These are phyloP conservation scores for Biscutella laevigata DNA, from an alignment of 441 rosid genomes.

Conservation along the genomic window DNA sequence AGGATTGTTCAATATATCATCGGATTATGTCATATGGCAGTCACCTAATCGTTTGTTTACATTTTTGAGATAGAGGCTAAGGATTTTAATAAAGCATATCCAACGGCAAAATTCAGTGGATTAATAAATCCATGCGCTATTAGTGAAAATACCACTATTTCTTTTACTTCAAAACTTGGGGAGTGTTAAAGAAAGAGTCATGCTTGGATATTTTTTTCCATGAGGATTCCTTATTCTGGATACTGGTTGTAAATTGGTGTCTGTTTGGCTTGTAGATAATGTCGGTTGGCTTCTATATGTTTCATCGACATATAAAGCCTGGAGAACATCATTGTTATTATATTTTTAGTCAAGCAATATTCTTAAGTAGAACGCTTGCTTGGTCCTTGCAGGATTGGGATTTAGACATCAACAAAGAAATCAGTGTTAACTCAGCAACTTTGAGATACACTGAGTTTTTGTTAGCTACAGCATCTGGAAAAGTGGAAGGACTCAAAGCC, in stretches of 20 bases:
- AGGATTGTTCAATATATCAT: neutral
- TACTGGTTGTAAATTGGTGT: neutral
- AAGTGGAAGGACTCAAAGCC: conserved; percentile 82
- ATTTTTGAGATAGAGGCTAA: neutral
- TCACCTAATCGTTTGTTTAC: neutral
- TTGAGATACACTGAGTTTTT: conserved; percentile 73
- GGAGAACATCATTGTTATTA: neutral
- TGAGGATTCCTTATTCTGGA: neutral
- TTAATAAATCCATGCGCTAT: neutral
- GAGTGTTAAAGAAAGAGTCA: neutral
- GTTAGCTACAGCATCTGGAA: conserved; percentile 89
- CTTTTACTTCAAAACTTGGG: neutral
- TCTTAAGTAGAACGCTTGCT: conserved; percentile 1
- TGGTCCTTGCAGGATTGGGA: conserved; percentile 74
- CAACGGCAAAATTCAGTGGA: neutral
- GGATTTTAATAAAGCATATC: neutral
- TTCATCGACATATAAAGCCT: neutral
- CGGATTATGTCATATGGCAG: neutral
- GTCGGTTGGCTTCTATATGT: too few species aligned
- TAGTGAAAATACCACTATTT: neutral
- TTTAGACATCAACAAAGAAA: conserved; percentile 44
- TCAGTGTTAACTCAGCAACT: conserved; percentile 52
- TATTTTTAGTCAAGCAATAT: neutral
- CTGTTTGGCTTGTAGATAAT: too few species aligned
- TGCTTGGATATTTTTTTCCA: conserved; percentile 1